Evolutionary conservation across 495 filamentous ascomycete species (phyloP).

Genomic region (Lasiosphaeria ovina): DNA sequence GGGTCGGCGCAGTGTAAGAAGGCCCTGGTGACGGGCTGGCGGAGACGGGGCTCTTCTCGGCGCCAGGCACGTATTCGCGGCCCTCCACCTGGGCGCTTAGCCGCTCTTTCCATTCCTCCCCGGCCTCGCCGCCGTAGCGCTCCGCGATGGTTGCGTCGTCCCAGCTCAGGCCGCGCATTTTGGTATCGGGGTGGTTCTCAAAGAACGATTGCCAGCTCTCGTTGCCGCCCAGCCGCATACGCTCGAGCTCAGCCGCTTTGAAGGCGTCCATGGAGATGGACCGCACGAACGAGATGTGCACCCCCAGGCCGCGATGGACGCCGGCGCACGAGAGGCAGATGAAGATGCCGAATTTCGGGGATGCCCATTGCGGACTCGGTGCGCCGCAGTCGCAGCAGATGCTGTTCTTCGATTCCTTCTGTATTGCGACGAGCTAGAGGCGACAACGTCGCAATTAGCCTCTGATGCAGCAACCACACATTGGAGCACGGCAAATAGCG

Average conservation of each 20-base stretch:
- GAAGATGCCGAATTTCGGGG: constrained; percentile 76
- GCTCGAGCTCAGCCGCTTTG: constrained; percentile 79
- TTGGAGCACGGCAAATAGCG: background rate
- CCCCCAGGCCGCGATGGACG: constrained; percentile 88
- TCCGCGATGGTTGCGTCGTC: constrained; percentile 79
- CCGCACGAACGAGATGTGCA: constrained; percentile 97
- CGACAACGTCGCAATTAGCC: background rate
- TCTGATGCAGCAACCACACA: background rate
- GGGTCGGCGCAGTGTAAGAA: constrained; percentile 23
- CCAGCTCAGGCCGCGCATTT: constrained; percentile 59
- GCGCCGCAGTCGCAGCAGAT: constrained; percentile 91
- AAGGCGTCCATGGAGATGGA: constrained; percentile 97
- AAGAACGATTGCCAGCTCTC: constrained; percentile 82
- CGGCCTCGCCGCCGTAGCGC: constrained; percentile 78
- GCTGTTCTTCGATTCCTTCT: constrained; percentile 82
- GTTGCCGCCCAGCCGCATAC: constrained; percentile 87
- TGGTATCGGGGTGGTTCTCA: constrained; percentile 64
- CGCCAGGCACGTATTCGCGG: constrained; percentile 69
- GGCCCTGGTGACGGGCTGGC: constrained; percentile 29
- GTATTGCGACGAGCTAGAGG: constrained; percentile 75
- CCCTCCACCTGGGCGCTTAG: constrained; percentile 82
- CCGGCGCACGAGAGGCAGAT: constrained; percentile 96
- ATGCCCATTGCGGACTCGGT: constrained; percentile 91
- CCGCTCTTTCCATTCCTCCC: constrained; percentile 95
- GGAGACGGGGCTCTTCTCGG: constrained; percentile 42